Conservation (phyloP, 2,329 filamentous ascomycete genomes). For the Diplodia seriata region DNA sequence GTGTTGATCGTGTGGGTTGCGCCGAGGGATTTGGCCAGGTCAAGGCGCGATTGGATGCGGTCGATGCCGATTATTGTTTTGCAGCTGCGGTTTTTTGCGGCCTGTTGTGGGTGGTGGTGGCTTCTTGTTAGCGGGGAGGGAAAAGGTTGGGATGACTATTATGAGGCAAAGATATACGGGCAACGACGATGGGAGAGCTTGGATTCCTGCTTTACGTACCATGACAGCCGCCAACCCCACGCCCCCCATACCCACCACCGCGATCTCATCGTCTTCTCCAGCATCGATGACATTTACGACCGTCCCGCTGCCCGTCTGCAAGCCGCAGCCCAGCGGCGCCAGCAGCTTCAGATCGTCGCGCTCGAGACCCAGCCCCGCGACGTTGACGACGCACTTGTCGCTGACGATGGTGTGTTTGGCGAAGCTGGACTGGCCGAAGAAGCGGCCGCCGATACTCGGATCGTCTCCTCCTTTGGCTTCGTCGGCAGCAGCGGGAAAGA, state of each 20-base stretch:
- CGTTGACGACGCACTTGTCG: conserved; percentile 53
- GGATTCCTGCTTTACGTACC: conserved; percentile 1
- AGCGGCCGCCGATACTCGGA: conserved; percentile 46
- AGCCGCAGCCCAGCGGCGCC: conserved; percentile 55
- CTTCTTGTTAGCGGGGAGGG: not conserved
- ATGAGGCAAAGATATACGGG: too few relatives aligned
- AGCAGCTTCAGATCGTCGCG: conserved; percentile 52
- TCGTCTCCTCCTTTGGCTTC: not conserved
- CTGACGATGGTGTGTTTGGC: conserved; percentile 50
- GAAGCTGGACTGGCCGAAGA: conserved; percentile 60
- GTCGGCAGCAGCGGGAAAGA: not conserved
- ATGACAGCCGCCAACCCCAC: conserved; percentile 58
- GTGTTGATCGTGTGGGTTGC: conserved; percentile 51
- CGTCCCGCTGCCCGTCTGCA: conserved; percentile 55
- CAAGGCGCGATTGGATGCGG: conserved; percentile 43
- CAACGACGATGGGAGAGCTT: too few relatives aligned
- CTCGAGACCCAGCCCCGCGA: conserved; percentile 45
- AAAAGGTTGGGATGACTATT: too few relatives aligned
- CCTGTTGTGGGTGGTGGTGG: conserved; percentile 34
- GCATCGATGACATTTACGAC: conserved; percentile 45
- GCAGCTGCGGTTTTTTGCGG: conserved; percentile 53
- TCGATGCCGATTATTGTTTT: conserved; percentile 50
- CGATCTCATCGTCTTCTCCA: conserved; percentile 46
- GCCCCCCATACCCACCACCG: conserved; percentile 55
- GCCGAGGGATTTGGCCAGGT: conserved; percentile 48